Percentiles rank a stretch among this genome's conserved stretches.
phyloP scores from a whole-genome alignment of 75 land plant genomes.

The Chamaecyparis obtusa region DNA sequence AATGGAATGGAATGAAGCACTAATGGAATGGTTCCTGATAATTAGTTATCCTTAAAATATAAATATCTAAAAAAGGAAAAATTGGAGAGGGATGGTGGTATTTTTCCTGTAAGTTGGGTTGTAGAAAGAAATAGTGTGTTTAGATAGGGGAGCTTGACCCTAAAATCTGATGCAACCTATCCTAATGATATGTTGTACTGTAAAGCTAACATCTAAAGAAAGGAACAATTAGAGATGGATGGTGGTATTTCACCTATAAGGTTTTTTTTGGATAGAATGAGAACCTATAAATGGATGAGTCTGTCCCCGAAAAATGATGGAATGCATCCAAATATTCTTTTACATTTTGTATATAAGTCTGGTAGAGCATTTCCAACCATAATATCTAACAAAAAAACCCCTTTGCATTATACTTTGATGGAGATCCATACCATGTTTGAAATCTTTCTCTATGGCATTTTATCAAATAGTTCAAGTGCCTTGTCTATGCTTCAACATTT shows the following conservation, averaged over 20 bases:
- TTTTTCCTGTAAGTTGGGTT: neutral
- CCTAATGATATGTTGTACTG: neutral
- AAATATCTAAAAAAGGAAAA: neutral
- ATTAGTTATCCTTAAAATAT: neutral
- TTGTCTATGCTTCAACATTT: no score
- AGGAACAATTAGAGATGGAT: neutral
- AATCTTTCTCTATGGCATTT: no score
- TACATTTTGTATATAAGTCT: no score
- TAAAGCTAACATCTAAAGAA: neutral
- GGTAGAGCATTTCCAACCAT: no score
- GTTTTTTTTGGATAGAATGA: conserved; percentile 2
- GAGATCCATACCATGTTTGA: no score
- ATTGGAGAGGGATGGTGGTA: neutral
- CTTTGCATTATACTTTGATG: no score
- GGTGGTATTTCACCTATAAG: neutral
- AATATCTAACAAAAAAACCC: no score
- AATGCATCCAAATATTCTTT: no score
- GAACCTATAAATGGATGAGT: neutral
- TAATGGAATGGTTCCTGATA: conserved; percentile 29
- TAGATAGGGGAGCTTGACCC: no score
- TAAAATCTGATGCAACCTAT: no score
- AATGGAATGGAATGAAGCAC: no score
- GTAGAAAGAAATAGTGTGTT: conserved; percentile 13
- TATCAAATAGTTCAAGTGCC: no score
- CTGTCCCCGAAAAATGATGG: neutral